phyloP scores from a whole-genome alignment of 257 asterid genomes.

The Salvia hispanica region DNA sequence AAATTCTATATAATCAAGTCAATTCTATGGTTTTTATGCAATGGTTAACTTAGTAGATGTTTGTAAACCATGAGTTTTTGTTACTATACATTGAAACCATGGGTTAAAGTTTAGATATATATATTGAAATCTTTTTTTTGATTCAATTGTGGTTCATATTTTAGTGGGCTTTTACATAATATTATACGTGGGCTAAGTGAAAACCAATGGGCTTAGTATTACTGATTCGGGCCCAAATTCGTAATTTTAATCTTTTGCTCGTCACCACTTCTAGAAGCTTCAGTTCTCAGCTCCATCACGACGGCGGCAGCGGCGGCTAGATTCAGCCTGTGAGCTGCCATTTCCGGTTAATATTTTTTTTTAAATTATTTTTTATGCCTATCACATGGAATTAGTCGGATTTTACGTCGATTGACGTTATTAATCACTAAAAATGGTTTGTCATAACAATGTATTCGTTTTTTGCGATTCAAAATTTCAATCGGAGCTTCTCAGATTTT shows the following conservation, averaged over 20 bases:
- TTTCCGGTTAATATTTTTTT: background rate
- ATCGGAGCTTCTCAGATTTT: background rate
- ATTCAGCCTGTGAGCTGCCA: constrained; percentile 21
- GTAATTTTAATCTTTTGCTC: background rate
- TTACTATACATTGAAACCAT: too few species aligned
- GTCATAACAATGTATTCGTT: background rate
- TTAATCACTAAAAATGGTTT: background rate
- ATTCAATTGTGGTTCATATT: too few species aligned
- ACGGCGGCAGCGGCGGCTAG: constrained; percentile 26
- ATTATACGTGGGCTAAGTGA: background rate
- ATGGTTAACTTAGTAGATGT: too few species aligned
- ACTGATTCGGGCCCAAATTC: constrained; percentile 1
- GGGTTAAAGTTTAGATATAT: too few species aligned
- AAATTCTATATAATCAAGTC: too few species aligned
- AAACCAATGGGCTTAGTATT: background rate
- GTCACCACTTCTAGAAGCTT: constrained; percentile 26
- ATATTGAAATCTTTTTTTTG: too few species aligned
- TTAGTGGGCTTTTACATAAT: background rate
- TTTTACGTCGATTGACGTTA: background rate
- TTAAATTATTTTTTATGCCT: background rate
- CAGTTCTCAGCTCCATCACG: constrained; percentile 29
- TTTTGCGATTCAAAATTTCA: background rate
- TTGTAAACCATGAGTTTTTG: too few species aligned
- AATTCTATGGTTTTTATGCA: too few species aligned
- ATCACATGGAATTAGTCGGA: background rate